Conservation (phyloP, 2,329 filamentous ascomycete genomes). For the Cercospora beticola region DNA sequence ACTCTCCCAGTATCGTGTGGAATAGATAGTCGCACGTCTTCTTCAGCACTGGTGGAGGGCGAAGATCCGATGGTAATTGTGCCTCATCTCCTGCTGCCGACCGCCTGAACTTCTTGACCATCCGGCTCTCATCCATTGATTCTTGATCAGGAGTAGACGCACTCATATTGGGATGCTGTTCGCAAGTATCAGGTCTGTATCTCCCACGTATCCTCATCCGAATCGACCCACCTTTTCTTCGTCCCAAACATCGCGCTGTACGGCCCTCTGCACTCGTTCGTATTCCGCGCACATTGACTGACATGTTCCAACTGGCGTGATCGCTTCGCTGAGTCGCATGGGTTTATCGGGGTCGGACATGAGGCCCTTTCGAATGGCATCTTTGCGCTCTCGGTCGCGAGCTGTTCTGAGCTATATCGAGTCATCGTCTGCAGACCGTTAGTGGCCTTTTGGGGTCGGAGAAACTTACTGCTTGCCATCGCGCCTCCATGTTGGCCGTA, state of each 20-base stretch:
- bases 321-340: slow-evolving; percentile 59
- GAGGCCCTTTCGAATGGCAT: slow-evolving; percentile 54
- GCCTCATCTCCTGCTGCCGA: slow-evolving; percentile 63
- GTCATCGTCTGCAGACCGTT: slow-evolving; percentile 32
- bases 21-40: slow-evolving; percentile 48
- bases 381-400: slow-evolving; percentile 51
- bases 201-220: slow-evolving; percentile 8
- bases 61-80: slow-evolving; percentile 63
- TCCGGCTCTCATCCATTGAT: slow-evolving; percentile 51
- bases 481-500: slow-evolving; percentile 23
- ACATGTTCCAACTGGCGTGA: slow-evolving; percentile 62
- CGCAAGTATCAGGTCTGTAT: slow-evolving; percentile 31
- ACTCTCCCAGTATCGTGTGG: slow-evolving; percentile 51
- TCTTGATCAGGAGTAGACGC: slow-evolving; percentile 36
- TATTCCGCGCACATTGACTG: slow-evolving; percentile 65
- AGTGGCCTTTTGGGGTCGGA: slow-evolving; percentile 21
- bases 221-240: slow-evolving; percentile 55
- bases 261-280: slow-evolving; percentile 61
- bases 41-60: slow-evolving; percentile 53
- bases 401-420: slow-evolving; percentile 47
- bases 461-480: slow-evolving; percentile 28
- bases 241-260: slow-evolving; percentile 61
- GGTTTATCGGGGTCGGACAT: slow-evolving; percentile 61
- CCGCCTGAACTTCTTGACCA: slow-evolving; percentile 65
- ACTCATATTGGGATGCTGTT: slow-evolving; percentile 34